A percentile compares a stretch with the other conserved stretches of the same genome.
phyloP scores from a whole-genome alignment of 2,329 filamentous ascomycete genomes.

The Fusarium sp. region DNA sequence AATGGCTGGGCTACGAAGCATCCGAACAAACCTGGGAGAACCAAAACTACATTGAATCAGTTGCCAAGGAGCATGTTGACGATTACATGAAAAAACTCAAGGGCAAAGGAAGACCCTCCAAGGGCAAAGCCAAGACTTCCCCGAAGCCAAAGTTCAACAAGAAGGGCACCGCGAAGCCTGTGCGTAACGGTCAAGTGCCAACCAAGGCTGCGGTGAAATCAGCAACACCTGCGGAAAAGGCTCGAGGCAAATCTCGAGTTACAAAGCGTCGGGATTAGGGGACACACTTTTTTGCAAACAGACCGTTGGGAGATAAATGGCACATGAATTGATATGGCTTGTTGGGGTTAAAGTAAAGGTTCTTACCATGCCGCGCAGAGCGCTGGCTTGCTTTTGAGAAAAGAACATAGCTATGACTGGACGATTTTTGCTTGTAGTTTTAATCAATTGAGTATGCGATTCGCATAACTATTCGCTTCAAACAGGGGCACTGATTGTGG shows the following conservation, averaged over 20 bases:
- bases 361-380: neutral
- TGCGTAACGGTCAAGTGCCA: neutral
- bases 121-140: neutral
- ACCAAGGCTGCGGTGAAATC: neutral
- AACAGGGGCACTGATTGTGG: too few species aligned
- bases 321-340: neutral
- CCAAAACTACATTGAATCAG: conserved; percentile 40
- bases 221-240: neutral
- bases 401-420: conserved; percentile 6
- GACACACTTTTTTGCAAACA: neutral
- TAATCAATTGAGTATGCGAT: neutral
- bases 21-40: conserved; percentile 49
- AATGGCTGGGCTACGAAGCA: conserved; percentile 52
- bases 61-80: conserved; percentile 44
- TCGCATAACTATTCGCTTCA: neutral
- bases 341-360: neutral
- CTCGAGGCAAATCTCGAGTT: conserved; percentile 4
- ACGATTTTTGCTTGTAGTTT: conserved; percentile 20
- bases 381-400: neutral
- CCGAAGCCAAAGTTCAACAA: neutral
- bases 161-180: neutral
- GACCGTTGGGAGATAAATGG: neutral
- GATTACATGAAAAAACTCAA: conserved; percentile 41
- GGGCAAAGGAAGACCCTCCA: neutral
- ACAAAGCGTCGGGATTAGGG: neutral